Evolutionary conservation across 768 basidiomycete genomes (phyloP).

Genomic region (Boletus sp.): DNA sequence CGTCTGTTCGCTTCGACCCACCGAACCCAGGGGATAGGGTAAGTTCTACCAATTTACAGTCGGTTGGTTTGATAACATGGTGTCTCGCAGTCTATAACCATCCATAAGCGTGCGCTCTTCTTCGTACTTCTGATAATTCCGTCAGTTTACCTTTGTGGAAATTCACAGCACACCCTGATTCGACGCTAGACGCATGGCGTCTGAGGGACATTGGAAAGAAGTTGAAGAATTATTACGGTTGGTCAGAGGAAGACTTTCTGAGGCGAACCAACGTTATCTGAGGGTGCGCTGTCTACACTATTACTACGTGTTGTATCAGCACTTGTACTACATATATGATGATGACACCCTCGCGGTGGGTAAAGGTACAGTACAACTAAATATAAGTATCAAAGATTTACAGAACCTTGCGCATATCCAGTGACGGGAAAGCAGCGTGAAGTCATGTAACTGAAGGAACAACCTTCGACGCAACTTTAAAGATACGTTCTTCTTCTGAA

Average conservation of each 20-base stretch:
- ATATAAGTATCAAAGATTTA: background rate
- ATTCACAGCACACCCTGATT: constrained; percentile 67
- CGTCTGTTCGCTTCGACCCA: constrained; percentile 80
- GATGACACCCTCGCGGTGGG: background rate
- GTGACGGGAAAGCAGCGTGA: background rate
- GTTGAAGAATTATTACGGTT: constrained; percentile 65
- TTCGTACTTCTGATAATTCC: background rate
- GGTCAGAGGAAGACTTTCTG: constrained; percentile 49
- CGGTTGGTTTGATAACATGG: constrained; percentile 1
- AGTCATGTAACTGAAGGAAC: background rate
- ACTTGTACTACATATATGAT: background rate
- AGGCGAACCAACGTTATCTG: constrained; percentile 12
- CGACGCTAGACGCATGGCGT: constrained; percentile 52
- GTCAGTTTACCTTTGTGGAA: background rate
- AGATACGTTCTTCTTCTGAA: background rate
- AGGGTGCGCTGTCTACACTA: background rate
- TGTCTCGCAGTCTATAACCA: constrained; percentile 56
- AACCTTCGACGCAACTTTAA: background rate
- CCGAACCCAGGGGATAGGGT: constrained; percentile 52
- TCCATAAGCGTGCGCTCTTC: constrained; percentile 64
- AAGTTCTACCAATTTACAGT: constrained; percentile 15
- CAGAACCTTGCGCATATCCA: background rate
- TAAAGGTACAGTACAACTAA: background rate
- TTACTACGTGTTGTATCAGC: background rate
- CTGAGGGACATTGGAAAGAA: constrained; percentile 56